Base-by-base conservation (phyloP, 164 flowering plant genomes). In the Nelumbo lutea region DNA sequence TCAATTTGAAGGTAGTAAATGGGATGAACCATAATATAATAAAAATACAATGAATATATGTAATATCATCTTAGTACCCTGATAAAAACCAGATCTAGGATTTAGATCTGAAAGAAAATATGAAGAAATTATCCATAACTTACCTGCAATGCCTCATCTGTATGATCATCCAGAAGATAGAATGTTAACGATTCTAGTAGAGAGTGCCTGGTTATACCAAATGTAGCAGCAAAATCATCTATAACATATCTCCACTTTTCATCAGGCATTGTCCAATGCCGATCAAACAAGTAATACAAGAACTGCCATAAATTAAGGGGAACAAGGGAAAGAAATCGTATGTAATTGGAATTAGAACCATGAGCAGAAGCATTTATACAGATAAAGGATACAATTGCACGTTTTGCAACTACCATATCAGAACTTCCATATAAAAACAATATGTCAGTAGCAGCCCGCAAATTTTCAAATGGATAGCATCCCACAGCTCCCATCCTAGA, bases 341-440 rank as follows among this genome's bases (percentile, higher is more conserved):
- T 27, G 45, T 10, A 43, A n/a, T 2, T 14, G 3, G 4, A 62
- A 44, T 10, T 42, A 52, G 14, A 56, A 41, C 53, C 46, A 43
- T 8, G 14, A 41, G 56, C 41, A 63, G 27, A 65, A 70, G 58
- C 52, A 60, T n/a, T 7, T 15, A 44, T 40, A 44, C 47, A 66
- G 13, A 45, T 9, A 76, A 76, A 85, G 99, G 97, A 96, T 96
- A 96, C 99, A 76, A 88, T 96, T 53, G 99, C 97, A 73, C 78
- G 85, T 75, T 96, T 96, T 6, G 99, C 97, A 69, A 93, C 83
- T 65, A 91, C 91, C 83, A 90, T 63, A 81, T 91, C 94, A 50
- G 96, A 87, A 75, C 87, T 86, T 75, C 99, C 97, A 75, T 58
- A 83, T 47, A 96, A 77, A 71, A 96, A 93, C 39, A 96, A 95